These are phyloP conservation scores for Botrytis aclada DNA, from an alignment of 2,329 filamentous ascomycete genomes.

Conservation along the genomic window DNA sequence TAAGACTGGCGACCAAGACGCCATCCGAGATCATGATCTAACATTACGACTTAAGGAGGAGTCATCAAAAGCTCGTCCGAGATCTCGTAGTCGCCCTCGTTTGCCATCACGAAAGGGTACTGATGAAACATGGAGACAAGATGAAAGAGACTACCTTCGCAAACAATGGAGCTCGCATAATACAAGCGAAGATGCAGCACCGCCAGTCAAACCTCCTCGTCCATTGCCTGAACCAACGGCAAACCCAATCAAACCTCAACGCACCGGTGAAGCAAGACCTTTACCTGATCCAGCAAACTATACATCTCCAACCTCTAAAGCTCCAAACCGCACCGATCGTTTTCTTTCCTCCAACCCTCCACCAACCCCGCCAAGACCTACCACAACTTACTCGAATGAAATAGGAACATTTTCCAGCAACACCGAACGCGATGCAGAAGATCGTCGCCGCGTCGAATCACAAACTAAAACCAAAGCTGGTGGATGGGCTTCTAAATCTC, in stretches of 20 bases:
- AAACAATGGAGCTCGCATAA: constrained; percentile 40
- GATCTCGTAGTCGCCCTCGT: constrained; percentile 34
- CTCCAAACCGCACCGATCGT: constrained; percentile 46
- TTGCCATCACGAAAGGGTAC: constrained; percentile 31
- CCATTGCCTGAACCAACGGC: constrained; percentile 36
- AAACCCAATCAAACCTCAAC: constrained; percentile 33
- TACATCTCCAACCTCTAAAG: constrained; percentile 26
- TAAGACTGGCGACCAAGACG: constrained; percentile 28
- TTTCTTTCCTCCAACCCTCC: constrained; percentile 49
- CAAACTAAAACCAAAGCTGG: constrained; percentile 52
- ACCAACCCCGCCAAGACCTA: constrained; percentile 38
- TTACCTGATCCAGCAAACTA: constrained; percentile 39
- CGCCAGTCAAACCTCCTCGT: constrained; percentile 33
- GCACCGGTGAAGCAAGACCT: constrained; percentile 39
- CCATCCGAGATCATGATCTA: constrained; percentile 35
- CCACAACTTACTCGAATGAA: constrained; percentile 42
- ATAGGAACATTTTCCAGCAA: constrained; percentile 42
- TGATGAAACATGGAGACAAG: constrained; percentile 48
- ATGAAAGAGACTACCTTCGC: constrained; percentile 52
- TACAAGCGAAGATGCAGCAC: constrained; percentile 22
- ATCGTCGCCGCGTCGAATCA: constrained; percentile 46
- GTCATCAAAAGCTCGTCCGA: constrained; percentile 27
- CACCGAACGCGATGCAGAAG: constrained; percentile 50
- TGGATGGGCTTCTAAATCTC: constrained; percentile 52
- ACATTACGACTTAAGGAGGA: constrained; percentile 33